Evolutionary conservation across 1,284 basidiomycete genomes (phyloP), one percentile per base, ranked within the genome.

Genomic region (Trichosporon sp.): DNA sequence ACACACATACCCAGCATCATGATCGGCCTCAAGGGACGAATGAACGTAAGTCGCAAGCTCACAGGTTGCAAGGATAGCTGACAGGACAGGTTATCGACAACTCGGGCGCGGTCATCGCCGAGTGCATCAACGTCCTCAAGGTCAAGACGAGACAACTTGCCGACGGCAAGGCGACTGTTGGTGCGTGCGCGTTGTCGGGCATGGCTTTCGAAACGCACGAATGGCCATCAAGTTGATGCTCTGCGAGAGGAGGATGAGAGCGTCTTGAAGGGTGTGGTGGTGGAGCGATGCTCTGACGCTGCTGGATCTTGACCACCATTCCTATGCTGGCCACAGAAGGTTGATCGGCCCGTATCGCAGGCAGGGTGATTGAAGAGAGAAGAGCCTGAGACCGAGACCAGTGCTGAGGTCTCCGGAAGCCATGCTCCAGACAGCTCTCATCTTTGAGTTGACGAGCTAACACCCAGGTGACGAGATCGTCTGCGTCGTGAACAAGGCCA

Each of bases 71-170:
- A 61, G 29, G 57, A n/a, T n/a, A 27, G 34, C 37, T 32, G n/a
- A 61, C 34, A 19, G 13, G 49, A 52, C 73, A 94, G 90, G 89
- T 95, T 73, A 96, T 98, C 79, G 95, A 98, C 85, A 99, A 99
- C 82, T 95, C 95, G n/a, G 95, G 95, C 63, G 95, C 92, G 2
- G 84, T 98, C 68, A 83, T 96, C 65, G 90, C 95, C 44, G 95
- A 98, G 83, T 96, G 95, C 75, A 92, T 99, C 79, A 97, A 99
- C 78, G 88, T 99, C 23, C 85, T 98, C 65, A 96, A 97, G 81
- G 89, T 92, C 81, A 98, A 97, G 82, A 91, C 80, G 40, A 64
- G 62, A 23, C 62, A 71, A 29, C 71, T 71, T 58, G 92, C 82
- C 85, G 77, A 77, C 52, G 92, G 86, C 85, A 91, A 82, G 86